These are phyloP conservation scores for Leccinum pachyderme DNA, from an alignment of 1,284 basidiomycete genomes.

Conservation along the genomic window DNA sequence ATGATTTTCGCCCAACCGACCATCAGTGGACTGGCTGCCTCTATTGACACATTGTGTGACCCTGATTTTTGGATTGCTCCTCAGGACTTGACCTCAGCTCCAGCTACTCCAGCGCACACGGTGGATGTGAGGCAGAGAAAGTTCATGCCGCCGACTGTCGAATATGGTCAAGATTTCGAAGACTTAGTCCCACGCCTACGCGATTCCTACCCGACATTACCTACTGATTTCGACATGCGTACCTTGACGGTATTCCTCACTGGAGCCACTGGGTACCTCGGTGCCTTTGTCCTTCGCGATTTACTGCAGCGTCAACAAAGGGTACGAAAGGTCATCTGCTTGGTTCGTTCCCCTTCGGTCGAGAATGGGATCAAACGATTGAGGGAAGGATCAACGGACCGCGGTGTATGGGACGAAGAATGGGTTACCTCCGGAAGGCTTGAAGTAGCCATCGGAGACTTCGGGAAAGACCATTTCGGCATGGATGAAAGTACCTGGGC, in stretches of 20 bases:
- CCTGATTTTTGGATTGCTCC: constrained; percentile 78
- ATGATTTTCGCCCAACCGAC: constrained; percentile 94
- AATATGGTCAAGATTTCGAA: constrained; percentile 84
- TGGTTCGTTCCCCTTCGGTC: constrained; percentile 74
- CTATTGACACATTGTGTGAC: constrained; percentile 77
- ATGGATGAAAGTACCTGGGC: constrained; percentile 68
- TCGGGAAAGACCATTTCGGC: constrained; percentile 78
- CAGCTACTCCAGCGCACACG: constrained; percentile 12
- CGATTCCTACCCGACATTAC: constrained; percentile 56
- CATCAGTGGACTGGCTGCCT: constrained; percentile 75
- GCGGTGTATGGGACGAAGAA: constrained; percentile 91
- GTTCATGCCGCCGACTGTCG: constrained; percentile 34
- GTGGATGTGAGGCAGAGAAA: constrained; percentile 22
- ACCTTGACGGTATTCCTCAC: constrained; percentile 88
- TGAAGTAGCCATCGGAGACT: constrained; percentile 88
- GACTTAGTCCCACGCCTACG: constrained; percentile 60
- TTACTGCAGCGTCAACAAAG: constrained; percentile 62
- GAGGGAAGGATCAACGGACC: constrained; percentile 74
- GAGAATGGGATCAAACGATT: constrained; percentile 73
- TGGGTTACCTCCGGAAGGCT: constrained; percentile 76
- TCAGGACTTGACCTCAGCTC: constrained; percentile 34
- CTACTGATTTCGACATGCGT: constrained; percentile 51
- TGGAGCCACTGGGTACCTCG: constrained; percentile 96
- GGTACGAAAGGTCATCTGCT: constrained; percentile 88
- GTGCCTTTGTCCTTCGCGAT: constrained; percentile 88